These are phyloP conservation scores for Neoboletus brunneissimus DNA, from an alignment of 768 basidiomycete species.

Conservation along the genomic window DNA sequence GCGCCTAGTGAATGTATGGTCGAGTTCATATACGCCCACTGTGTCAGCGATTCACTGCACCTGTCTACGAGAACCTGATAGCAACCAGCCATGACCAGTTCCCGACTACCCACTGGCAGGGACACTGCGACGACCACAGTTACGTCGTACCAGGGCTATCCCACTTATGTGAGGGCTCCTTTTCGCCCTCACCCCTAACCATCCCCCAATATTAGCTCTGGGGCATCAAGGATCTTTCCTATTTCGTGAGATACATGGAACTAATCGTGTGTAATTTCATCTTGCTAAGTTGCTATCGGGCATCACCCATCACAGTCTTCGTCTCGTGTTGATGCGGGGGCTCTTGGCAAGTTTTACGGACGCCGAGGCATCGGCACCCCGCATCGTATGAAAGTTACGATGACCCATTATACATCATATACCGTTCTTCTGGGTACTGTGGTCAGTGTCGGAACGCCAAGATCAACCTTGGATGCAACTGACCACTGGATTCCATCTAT, in stretches of 20 bases:
- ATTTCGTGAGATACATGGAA: background rate
- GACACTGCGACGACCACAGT: background rate
- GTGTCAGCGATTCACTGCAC: background rate
- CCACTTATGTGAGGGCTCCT: background rate
- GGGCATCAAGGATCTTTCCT: background rate
- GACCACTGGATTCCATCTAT: background rate
- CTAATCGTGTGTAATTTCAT: background rate
- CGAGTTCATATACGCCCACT: background rate
- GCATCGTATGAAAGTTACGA: background rate
- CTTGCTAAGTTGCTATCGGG: no score
- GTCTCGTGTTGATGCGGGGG: background rate
- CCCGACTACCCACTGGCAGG: background rate
- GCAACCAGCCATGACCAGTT: background rate
- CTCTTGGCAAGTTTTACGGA: background rate
- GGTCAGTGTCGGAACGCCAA: background rate
- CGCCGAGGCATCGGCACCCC: background rate
- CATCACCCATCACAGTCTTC: background rate
- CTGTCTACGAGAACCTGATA: background rate
- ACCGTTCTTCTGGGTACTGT: background rate
- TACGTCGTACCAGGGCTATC: background rate
- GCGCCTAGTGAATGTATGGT: background rate
- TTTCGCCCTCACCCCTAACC: background rate
- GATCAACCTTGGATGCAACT: background rate
- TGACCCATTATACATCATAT: background rate
- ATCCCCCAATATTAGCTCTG: background rate